Percentiles rank a stretch among this genome's conserved stretches.
phyloP scores from a whole-genome alignment of 352 stramenopile species.

The Pythium myriotylum region DNA sequence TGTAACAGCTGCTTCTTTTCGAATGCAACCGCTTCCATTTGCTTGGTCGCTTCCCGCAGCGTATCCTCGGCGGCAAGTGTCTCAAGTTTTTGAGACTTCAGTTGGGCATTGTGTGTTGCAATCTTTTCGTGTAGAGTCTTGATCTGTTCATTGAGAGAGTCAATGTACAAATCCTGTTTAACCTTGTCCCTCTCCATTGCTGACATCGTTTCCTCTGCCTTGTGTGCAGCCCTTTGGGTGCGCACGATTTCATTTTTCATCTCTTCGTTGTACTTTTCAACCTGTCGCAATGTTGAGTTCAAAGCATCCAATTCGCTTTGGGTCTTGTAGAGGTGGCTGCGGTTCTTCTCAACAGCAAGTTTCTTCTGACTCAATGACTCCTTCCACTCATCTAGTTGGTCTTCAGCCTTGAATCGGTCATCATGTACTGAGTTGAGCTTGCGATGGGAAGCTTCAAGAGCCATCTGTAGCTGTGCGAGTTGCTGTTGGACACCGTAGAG shows the following conservation, averaged over 20 bases:
- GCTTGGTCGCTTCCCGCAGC: constrained; percentile 81
- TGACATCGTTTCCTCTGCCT: constrained; percentile 93
- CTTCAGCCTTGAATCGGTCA: constrained; percentile 67
- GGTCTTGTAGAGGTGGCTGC: constrained; percentile 77
- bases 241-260: constrained; percentile 94
- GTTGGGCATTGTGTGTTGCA: constrained; percentile 70
- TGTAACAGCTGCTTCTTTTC: constrained; percentile 96
- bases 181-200: constrained; percentile 94
- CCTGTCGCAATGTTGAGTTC: constrained; percentile 82
- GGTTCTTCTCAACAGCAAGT: constrained; percentile 56
- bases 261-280: constrained; percentile 94
- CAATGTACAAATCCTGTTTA: constrained; percentile 95
- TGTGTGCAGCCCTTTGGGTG: constrained; percentile 91
- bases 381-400: constrained; percentile 76
- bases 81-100: constrained; percentile 86
- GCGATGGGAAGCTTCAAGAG: constrained; percentile 82
- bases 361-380: constrained; percentile 65
- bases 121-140: constrained; percentile 90
- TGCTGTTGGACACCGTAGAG: constrained; percentile 96
- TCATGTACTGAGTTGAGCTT: constrained; percentile 70
- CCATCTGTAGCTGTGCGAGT: constrained; percentile 91
- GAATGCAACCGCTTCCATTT: constrained; percentile 93
- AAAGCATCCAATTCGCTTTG: constrained; percentile 89
- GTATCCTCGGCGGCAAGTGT: constrained; percentile 87
- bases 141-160: constrained; percentile 90